phyloP scores from a whole-genome alignment of 352 stramenopile species.

The Globisporangium mamillatum region DNA sequence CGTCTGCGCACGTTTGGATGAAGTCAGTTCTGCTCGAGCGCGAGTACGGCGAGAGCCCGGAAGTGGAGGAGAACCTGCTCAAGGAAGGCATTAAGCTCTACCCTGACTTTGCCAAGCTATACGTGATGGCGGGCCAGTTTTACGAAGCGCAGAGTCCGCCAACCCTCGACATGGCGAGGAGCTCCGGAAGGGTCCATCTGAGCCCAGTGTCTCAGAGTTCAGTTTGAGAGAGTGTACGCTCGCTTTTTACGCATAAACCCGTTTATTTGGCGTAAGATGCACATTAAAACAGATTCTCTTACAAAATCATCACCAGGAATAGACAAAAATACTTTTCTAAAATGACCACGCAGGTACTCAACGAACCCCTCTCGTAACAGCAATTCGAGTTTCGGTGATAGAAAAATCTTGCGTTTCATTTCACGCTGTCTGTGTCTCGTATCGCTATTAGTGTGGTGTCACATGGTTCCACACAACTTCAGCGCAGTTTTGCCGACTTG shows the following conservation, averaged over 20 bases:
- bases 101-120: slow-evolving; percentile 93
- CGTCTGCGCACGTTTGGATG: slow-evolving; percentile 95
- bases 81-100: slow-evolving; percentile 90
- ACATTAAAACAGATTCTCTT: too few species aligned
- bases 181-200: background rate
- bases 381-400: background rate
- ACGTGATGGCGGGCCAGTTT: slow-evolving; percentile 98
- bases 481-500: background rate
- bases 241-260: background rate
- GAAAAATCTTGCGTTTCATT: slow-evolving; percentile 3
- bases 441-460: background rate
- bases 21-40: slow-evolving; percentile 97
- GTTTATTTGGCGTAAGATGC: background rate
- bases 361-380: background rate
- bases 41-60: slow-evolving; percentile 62
- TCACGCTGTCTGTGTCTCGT: background rate
- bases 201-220: background rate
- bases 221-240: background rate
- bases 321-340: background rate
- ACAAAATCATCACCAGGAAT: too few species aligned
- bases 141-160: slow-evolving; percentile 62
- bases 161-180: slow-evolving; percentile 72
- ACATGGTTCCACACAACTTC: background rate
- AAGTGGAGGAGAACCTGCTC: slow-evolving; percentile 85
- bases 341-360: background rate